Evolutionary conservation across 2,329 filamentous ascomycete genomes (phyloP).

Genomic region (Aspergillus sp.): DNA sequence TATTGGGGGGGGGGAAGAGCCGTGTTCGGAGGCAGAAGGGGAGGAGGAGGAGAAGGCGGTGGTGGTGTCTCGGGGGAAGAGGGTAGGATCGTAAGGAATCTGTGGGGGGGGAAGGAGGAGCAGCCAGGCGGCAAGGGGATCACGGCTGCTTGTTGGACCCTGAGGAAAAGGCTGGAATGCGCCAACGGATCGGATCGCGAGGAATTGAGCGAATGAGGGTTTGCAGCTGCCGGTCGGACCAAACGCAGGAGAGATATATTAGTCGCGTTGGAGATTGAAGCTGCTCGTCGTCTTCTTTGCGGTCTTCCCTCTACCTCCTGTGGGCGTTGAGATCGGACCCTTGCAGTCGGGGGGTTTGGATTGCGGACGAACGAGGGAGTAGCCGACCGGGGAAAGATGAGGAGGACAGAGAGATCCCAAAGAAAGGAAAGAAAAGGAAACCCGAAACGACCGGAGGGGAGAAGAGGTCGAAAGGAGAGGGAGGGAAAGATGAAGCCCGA

Average conservation of each 20-base stretch:
- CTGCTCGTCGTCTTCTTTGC: not conserved
- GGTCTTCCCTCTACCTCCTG: not conserved
- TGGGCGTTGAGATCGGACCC: not conserved
- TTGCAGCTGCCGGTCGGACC: not conserved
- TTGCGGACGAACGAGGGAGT: not conserved
- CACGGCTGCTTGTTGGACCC: conserved; percentile 13
- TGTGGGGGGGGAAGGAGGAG: conserved; percentile 3
- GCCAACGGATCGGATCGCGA: conserved; percentile 11
- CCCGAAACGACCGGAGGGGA: too few species aligned
- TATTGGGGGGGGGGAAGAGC: conserved; percentile 6
- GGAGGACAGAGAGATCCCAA: conserved; percentile 3
- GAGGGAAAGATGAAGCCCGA: not conserved
- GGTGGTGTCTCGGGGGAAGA: not conserved
- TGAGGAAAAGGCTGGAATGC: conserved; percentile 19
- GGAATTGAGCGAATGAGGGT: not conserved
- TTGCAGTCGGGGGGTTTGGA: not conserved
- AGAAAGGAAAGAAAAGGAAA: too few species aligned
- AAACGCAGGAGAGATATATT: not conserved
- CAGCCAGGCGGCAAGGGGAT: conserved; percentile 13
- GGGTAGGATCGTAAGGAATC: too few species aligned
- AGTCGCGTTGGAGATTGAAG: not conserved
- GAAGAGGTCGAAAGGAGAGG: not conserved
- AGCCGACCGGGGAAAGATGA: conserved; percentile 8
- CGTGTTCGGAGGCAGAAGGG: conserved; percentile 6
- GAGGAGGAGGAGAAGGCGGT: conserved; percentile 3